Conservation (phyloP, 148 eudicot species). For the Chenopodium suecicum region DNA sequence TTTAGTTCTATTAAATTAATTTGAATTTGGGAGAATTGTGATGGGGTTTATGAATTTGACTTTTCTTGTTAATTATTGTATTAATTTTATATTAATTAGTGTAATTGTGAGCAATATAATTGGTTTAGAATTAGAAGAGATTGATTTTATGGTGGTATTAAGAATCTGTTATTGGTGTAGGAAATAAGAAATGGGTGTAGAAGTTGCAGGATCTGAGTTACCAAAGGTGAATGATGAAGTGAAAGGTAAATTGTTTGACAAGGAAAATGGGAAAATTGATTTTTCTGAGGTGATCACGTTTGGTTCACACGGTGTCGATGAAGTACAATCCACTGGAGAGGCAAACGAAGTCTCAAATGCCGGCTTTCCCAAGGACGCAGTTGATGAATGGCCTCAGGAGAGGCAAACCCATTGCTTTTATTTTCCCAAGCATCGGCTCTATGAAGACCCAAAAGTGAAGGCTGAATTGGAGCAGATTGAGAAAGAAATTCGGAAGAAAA, state of each 20-base stretch:
- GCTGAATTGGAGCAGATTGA: constrained; percentile 55
- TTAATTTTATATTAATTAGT: background rate
- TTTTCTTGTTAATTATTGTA: background rate
- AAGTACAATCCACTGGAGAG: constrained; percentile 45
- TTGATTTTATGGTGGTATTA: background rate
- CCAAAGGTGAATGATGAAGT: constrained; percentile 40
- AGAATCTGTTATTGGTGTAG: constrained; percentile 18
- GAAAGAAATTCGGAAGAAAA: constrained; percentile 53
- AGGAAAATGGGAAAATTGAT: constrained; percentile 44
- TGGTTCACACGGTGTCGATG: constrained; percentile 61
- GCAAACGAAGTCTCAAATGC: constrained; percentile 33
- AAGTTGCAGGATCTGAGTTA: constrained; percentile 59
- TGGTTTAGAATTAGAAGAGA: background rate
- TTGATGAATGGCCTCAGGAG: constrained; percentile 78
- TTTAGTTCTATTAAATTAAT: too few species aligned
- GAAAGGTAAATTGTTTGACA: constrained; percentile 27
- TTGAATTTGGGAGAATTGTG: background rate
- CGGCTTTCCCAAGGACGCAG: constrained; percentile 65
- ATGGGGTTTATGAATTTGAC: too few species aligned
- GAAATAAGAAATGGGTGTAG: constrained; percentile 33
- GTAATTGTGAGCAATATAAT: too few species aligned
- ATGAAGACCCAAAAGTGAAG: constrained; percentile 71
- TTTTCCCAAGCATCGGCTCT: constrained; percentile 52
- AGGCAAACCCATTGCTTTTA: constrained; percentile 56
- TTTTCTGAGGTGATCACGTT: constrained; percentile 51